Conservation (phyloP, 371 early-diverging fungal species). For the Lichtheimia ramosa region DNA sequence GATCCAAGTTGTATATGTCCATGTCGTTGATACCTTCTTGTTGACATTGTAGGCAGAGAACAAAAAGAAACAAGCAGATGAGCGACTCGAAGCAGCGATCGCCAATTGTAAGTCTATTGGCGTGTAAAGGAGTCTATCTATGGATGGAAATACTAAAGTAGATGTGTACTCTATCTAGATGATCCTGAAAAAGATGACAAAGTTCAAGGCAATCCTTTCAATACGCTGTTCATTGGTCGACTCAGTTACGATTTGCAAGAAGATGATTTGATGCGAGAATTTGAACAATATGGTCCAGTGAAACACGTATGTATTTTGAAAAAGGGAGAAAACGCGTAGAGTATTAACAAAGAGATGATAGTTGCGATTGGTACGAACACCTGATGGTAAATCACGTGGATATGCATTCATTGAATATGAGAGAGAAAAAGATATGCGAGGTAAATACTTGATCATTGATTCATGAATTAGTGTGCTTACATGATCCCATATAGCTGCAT, state of each 20-base stretch:
- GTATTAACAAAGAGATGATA: no score
- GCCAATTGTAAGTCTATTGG: conserved; percentile 48
- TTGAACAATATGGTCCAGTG: conserved; percentile 85
- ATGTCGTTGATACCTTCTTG: conserved; percentile 7
- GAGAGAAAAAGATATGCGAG: conserved; percentile 88
- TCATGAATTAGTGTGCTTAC: no score
- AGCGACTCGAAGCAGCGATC: conserved; percentile 54
- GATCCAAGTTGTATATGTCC: background rate
- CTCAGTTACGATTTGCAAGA: conserved; percentile 85
- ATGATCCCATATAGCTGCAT: conserved; percentile 80
- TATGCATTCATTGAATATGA: conserved; percentile 97
- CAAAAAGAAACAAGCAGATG: conserved; percentile 57
- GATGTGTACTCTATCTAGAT: conserved; percentile 41
- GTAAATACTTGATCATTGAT: conserved; percentile 22
- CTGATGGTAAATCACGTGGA: conserved; percentile 76
- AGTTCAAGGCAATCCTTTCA: conserved; percentile 88
- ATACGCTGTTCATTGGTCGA: conserved; percentile 89
- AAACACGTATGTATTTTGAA: conserved; percentile 57
- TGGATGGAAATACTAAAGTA: no score
- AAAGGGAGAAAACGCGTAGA: background rate
- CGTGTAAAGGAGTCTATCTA: background rate
- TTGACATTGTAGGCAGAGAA: conserved; percentile 48
- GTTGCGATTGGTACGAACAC: conserved; percentile 75
- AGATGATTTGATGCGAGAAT: conserved; percentile 74
- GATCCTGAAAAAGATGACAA: conserved; percentile 70